A percentile compares a stretch with the other conserved stretches of the same genome.
Conservation (phyloP, 2,329 filamentous ascomycete species). For the Cryphonectria carpinicola region DNA sequence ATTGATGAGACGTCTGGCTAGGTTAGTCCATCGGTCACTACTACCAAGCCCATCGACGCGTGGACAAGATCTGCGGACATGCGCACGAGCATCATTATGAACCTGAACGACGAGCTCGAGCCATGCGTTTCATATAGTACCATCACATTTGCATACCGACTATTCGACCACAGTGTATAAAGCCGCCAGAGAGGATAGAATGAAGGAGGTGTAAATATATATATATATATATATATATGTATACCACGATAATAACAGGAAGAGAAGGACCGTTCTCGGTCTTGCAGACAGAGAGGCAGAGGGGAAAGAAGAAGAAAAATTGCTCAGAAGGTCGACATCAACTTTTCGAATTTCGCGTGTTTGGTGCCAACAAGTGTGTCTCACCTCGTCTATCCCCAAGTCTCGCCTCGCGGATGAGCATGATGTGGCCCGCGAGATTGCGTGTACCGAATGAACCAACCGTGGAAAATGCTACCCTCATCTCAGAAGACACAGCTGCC, state of each 20-base stretch:
- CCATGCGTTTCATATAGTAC: neutral
- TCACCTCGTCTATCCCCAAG: neutral
- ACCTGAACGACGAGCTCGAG: neutral
- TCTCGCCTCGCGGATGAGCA: neutral
- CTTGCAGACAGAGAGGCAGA: neutral
- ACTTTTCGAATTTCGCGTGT: neutral
- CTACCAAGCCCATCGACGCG: neutral
- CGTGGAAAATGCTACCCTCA: neutral
- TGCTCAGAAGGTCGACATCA: neutral
- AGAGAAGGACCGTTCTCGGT: neutral
- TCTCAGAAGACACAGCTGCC: conserved; percentile 12
- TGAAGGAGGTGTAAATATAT: neutral
- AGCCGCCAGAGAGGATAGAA: too few species aligned
- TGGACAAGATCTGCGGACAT: neutral
- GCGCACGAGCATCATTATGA: neutral
- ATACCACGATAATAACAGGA: neutral
- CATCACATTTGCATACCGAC: neutral
- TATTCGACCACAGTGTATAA: too few species aligned
- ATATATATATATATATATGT: neutral
- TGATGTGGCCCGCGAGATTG: neutral
- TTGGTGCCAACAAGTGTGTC: neutral
- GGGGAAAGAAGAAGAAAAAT: neutral
- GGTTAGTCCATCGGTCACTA: neutral
- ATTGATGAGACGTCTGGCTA: neutral
- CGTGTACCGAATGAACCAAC: neutral